A percentile compares a stretch with the other conserved stretches of the same genome.
phyloP scores from a whole-genome alignment of 768 basidiomycete genomes.

The Rhizopogon salebrosus region DNA sequence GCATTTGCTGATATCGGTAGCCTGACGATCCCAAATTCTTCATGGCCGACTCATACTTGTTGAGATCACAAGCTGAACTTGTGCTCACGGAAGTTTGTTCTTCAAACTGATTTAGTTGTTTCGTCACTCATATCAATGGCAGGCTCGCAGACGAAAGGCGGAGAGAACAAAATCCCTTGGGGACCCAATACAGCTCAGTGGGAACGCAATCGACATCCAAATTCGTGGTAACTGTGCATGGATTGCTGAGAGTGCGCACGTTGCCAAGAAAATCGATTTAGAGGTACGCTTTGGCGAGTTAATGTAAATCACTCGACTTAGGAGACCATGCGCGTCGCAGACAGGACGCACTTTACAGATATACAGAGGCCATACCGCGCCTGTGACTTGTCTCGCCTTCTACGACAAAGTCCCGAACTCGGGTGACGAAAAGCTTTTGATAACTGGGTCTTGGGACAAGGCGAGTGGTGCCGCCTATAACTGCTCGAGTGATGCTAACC shows the following conservation, averaged over 20 bases:
- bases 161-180: conserved; percentile 68
- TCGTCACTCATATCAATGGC: conserved; percentile 3
- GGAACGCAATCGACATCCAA: conserved; percentile 69
- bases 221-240: conserved; percentile 66
- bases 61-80: conserved; percentile 27
- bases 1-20: not conserved
- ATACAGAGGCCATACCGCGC: conserved; percentile 82
- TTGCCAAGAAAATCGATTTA: conserved; percentile 68
- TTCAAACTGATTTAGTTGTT: not conserved
- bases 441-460: conserved; percentile 95
- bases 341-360: conserved; percentile 73
- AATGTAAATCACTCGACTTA: not conserved
- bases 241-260: conserved; percentile 84
- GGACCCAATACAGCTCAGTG: conserved; percentile 68
- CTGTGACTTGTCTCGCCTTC: conserved; percentile 81
- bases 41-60: conserved; percentile 25
- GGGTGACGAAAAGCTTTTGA: conserved; percentile 47
- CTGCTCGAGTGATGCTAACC: conserved; percentile 5
- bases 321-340: conserved; percentile 34
- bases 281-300: conserved; percentile 43
- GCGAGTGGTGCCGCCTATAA: conserved; percentile 28
- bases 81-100: conserved; percentile 22
- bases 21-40: not conserved
- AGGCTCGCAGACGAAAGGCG: conserved; percentile 74
- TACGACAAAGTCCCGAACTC: conserved; percentile 37